Base-by-base conservation (phyloP, 768 basidiomycete genomes). In the Hydnomerulius pinastri region DNA sequence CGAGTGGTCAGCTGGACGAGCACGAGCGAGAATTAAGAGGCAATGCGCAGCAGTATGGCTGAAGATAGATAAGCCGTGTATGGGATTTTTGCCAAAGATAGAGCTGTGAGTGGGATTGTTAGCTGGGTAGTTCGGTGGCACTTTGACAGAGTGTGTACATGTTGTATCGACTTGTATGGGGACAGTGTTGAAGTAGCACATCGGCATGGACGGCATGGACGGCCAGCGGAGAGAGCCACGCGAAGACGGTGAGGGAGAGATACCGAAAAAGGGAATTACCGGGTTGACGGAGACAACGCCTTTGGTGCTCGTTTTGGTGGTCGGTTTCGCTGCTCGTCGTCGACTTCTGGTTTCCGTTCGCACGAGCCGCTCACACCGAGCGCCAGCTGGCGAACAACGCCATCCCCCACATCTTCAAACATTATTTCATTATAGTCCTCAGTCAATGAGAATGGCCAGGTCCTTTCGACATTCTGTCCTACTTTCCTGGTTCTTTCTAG, bases 381-480 rank as follows among this genome's bases (percentile, higher is more conserved):
- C 69, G 63, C 56, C 50, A 51, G 50, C 48, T 59, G 49, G 55
- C 49, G 43, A 51, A 52, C 54, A 46, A 42, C 28, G 43, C 27
- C 53, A 23, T 60, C 54, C 63, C 52, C 53, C 61, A 46, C 56
- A 64, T 55, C 55, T 62, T 53, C 48, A 69, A 51, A n/a, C n/a
- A n/a, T n/a, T n/a, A n/a, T n/a, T n/a, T n/a, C n/a, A n/a, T n/a
- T n/a, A n/a, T n/a, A n/a, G n/a, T n/a, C 53, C 67, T 57, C 55
- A 58, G 58, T 44, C 43, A 29, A 15, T 35, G 43, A 51, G 43
- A 46, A 58, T 58, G 57, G 53, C 58, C 28, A 32, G 24, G 20
- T 39, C 11, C 27, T 48, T 46, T 20, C 18, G n/a, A 28, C 46
- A 8, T 55, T 42, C 41, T 48, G 32, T 28, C 46, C 11, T 15